Percentiles rank a stretch among this genome's conserved stretches.
Evolutionary conservation across 768 basidiomycete genomes (phyloP).

Genomic region (Amanita rimosa): DNA sequence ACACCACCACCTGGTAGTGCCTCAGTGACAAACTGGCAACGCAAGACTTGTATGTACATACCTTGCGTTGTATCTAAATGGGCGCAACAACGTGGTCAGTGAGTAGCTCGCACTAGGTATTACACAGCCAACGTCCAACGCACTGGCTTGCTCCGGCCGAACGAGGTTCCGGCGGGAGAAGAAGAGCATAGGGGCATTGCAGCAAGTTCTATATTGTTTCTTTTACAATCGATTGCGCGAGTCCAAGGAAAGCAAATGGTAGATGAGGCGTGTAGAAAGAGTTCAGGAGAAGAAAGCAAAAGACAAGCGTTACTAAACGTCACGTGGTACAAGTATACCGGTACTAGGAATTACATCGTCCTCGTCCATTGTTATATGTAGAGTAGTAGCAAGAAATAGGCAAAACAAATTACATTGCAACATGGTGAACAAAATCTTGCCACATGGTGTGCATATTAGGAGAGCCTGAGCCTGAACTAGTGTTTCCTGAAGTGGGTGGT

Average conservation of each 20-base stretch:
- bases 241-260: too few species aligned
- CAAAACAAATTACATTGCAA: slow-evolving; percentile 18
- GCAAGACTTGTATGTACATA: slow-evolving; percentile 10
- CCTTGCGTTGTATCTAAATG: slow-evolving; percentile 36
- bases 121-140: too few species aligned
- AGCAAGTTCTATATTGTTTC: background rate
- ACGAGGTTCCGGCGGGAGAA: slow-evolving; percentile 37
- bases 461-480: slow-evolving; percentile 35
- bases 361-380: background rate
- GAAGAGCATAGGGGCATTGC: slow-evolving; percentile 48
- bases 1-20: slow-evolving; percentile 59
- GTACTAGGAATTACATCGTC: background rate
- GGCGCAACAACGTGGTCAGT: slow-evolving; percentile 1
- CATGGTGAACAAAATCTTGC: slow-evolving; percentile 48
- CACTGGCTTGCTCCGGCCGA: slow-evolving; percentile 46
- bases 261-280: too few species aligned
- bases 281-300: too few species aligned
- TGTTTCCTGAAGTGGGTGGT: slow-evolving; percentile 17
- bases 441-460: slow-evolving; percentile 56
- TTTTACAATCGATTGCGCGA: background rate
- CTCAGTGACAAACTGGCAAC: slow-evolving; percentile 5
- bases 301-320: background rate
- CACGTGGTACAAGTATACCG: background rate
- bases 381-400: background rate
- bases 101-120: background rate